phyloP scores from a whole-genome alignment of 371 early-diverging fungal species.

The Hamiltosporidium tvaerminnensis region DNA sequence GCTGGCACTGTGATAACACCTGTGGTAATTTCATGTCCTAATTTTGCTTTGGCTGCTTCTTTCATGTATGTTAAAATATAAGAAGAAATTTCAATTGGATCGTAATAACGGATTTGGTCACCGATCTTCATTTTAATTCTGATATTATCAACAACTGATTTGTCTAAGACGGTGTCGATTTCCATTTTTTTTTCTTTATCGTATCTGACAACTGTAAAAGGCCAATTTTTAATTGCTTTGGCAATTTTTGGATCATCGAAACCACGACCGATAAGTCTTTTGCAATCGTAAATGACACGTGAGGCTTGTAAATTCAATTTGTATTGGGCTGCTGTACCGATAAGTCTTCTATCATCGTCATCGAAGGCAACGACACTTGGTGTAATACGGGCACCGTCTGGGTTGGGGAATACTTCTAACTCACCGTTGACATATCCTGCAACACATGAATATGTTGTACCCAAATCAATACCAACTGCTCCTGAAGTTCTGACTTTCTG shows the following conservation, averaged over 20 bases:
- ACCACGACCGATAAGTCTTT: constrained; percentile 69
- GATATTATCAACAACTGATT: constrained; percentile 23
- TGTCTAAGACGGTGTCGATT: constrained; percentile 35
- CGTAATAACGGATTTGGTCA: constrained; percentile 67
- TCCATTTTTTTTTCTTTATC: constrained; percentile 16
- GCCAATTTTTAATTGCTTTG: constrained; percentile 46
- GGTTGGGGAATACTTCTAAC: constrained; percentile 61
- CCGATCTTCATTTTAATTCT: constrained; percentile 63
- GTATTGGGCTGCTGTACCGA: constrained; percentile 81
- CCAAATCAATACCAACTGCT: constrained; percentile 62
- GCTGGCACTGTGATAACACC: constrained; percentile 67
- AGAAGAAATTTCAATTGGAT: constrained; percentile 83
- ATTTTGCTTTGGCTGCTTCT: constrained; percentile 55
- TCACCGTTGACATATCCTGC: constrained; percentile 81
- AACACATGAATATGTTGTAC: constrained; percentile 97
- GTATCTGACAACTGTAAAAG: constrained; percentile 43
- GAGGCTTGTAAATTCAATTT: constrained; percentile 67
- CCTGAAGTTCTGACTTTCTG: background rate
- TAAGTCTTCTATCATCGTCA: constrained; percentile 65
- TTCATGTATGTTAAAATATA: constrained; percentile 87
- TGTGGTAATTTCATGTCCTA: constrained; percentile 28
- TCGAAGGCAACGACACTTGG: constrained; percentile 83
- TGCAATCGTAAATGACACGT: constrained; percentile 81
- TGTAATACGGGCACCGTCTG: constrained; percentile 82
- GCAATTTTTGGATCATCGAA: constrained; percentile 37